phyloP scores from a whole-genome alignment of 352 stramenopile genomes.

The Globisporangium viniferum region DNA sequence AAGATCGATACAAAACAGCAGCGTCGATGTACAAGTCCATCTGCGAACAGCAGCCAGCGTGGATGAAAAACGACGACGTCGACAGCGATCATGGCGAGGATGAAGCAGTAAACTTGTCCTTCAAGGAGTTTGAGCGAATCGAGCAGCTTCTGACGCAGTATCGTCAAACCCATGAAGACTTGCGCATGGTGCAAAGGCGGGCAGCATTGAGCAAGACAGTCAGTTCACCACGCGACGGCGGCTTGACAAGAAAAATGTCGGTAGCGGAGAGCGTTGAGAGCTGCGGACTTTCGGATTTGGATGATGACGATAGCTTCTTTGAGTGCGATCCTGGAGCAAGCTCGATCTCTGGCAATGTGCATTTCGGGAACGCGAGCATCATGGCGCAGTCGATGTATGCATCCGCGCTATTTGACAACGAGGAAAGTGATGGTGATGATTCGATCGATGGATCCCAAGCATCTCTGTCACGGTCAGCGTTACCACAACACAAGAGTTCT shows the following conservation, averaged over 20 bases:
- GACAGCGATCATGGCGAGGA: constrained; percentile 17
- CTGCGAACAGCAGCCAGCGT: constrained; percentile 58
- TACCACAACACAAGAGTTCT: constrained; percentile 15
- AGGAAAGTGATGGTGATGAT: constrained; percentile 24
- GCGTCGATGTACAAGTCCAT: constrained; percentile 72
- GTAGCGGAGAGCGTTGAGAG: constrained; percentile 78
- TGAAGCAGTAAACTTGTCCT: constrained; percentile 52
- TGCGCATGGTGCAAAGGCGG: constrained; percentile 31
- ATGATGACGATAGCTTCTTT: constrained; percentile 84
- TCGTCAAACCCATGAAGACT: constrained; percentile 67
- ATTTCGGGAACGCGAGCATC: constrained; percentile 36
- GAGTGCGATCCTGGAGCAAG: constrained; percentile 70
- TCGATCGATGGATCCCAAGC: neutral
- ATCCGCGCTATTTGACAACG: constrained; percentile 57
- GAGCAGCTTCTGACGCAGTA: constrained; percentile 81
- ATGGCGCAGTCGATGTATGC: constrained; percentile 85
- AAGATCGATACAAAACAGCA: constrained; percentile 28
- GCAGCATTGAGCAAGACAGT: neutral
- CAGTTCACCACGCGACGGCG: constrained; percentile 6
- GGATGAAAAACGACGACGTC: constrained; percentile 53
- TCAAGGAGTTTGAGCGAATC: constrained; percentile 83
- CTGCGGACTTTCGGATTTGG: constrained; percentile 76
- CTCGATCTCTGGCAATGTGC: constrained; percentile 30
- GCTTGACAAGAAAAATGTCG: constrained; percentile 50
- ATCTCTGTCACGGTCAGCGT: constrained; percentile 8